A percentile compares a stretch with the other conserved stretches of the same genome.
These are phyloP conservation scores for Heteromeles arbutifolia DNA, from an alignment of 306 rosid species.

Conservation along the genomic window DNA sequence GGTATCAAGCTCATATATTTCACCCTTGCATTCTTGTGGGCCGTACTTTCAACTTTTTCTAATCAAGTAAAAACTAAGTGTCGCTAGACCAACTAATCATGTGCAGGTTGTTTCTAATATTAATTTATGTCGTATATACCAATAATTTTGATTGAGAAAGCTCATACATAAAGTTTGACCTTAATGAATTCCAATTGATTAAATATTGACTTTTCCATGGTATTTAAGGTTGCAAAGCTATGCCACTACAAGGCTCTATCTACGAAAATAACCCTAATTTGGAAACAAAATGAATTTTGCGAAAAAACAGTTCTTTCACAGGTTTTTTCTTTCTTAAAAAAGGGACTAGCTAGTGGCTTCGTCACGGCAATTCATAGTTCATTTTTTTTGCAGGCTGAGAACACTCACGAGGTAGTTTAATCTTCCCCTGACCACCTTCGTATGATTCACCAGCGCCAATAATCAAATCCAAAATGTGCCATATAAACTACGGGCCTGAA, in stretches of 20 bases:
- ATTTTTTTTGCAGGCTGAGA: fast-evolving
- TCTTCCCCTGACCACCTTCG: fast-evolving
- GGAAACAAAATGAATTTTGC: neutral
- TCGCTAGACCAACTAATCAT: neutral
- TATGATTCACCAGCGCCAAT: too few species aligned
- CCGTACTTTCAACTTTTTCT: fast-evolving
- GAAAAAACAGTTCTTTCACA: neutral
- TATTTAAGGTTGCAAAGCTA: neutral
- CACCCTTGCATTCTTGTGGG: neutral
- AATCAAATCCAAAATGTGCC: too few species aligned
- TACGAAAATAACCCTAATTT: neutral
- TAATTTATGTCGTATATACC: neutral
- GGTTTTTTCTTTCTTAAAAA: neutral
- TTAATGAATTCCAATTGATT: neutral
- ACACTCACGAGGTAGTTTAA: too few species aligned
- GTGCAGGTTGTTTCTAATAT: neutral
- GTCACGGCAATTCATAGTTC: fast-evolving
- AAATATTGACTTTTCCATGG: neutral
- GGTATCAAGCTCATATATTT: neutral
- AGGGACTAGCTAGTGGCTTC: fast-evolving
- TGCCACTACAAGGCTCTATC: neutral
- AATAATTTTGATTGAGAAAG: neutral
- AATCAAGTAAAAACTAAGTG: too few species aligned
- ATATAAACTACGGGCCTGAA: fast-evolving
- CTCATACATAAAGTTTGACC: neutral